Base-by-base conservation (phyloP, 768 basidiomycete species). In the Gymnopilus junonius region DNA sequence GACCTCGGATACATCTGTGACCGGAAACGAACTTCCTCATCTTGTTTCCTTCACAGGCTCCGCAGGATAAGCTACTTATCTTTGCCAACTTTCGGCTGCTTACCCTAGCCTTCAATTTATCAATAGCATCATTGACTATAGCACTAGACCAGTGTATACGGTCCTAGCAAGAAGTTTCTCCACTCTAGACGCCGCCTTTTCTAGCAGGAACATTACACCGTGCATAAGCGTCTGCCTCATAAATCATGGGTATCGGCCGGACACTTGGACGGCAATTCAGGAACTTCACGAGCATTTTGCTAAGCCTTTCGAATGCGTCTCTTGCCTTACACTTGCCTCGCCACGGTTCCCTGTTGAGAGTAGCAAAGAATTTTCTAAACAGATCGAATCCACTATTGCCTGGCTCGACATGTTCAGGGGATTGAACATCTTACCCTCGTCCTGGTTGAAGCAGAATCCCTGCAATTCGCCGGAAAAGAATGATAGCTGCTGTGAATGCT, bases 11-110 rank as follows among this genome's bases (percentile, higher is more conserved):
- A 10, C 31, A 51, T 15, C 48, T 2, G n/a, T 31, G 48, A 17
- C 15, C 2, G 25, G n/a, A n/a, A 14, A 23, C n/a, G 40, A 31
- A 45, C 17, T 59, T 17, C 37, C 43, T 50, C 46, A 37, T 12
- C 23, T 59, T 14, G n/a, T 20, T 15, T 59, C 58, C 14, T 50
- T 59, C 48, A 59, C 58, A 1, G 58, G 58, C 12, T 59, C 58
- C n/a, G 32, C 48, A 21, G 34, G 25, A 3, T 48, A 59, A 51
- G 58, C 45, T 27, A 48, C 48, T 4, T 59, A 59, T 20, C 23
- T 59, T 51, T 50, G 51, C 23, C 31, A 25, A 15, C 46, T 34
- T 4, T 39, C 37, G 2, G 25, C 4, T 34, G n/a, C 5, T 29
- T 55, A 40, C 25, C 58, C 58, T n/a, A 29, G 15, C n/a, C 48